Percentiles rank a stretch among this genome's conserved stretches.
These are phyloP conservation scores for Cichorium intybus DNA, from an alignment of 140 eudicot species.

Conservation along the genomic window DNA sequence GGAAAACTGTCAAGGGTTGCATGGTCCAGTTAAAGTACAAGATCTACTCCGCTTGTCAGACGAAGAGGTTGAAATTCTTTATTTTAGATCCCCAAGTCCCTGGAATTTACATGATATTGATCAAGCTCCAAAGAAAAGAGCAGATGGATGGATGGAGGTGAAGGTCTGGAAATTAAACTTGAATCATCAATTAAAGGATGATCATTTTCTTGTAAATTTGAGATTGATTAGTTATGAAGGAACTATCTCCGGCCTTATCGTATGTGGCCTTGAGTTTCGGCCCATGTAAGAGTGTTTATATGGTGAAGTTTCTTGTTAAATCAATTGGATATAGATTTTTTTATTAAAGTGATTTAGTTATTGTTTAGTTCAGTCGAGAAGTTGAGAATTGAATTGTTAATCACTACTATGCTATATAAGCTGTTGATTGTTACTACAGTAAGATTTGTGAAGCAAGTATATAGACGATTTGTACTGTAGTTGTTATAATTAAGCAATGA, in stretches of 20 bases:
- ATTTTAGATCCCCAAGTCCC: background rate
- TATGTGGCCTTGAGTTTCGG: constrained; percentile 12
- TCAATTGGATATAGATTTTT: no score
- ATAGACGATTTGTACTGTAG: no score
- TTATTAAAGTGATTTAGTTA: no score
- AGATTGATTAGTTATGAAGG: background rate
- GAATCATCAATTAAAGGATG: background rate
- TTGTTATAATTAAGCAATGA: no score
- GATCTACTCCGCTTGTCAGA: background rate
- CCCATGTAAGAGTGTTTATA: background rate
- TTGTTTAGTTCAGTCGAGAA: no score
- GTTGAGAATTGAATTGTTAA: no score
- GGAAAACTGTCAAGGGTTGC: background rate
- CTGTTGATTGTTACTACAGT: no score
- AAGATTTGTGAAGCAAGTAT: no score
- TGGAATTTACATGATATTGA: background rate
- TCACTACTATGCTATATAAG: no score
- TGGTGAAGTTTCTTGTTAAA: no score
- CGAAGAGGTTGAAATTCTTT: background rate
- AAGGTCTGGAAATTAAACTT: constrained; percentile 7
- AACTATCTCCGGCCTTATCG: constrained; percentile 11
- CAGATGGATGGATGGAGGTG: constrained; percentile 17
- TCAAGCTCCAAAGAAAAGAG: constrained; percentile 6
- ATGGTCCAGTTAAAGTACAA: constrained; percentile 6
- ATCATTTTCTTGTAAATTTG: background rate